Percentiles rank a stretch among this genome's conserved stretches.
Evolutionary conservation across 345 rosid species (phyloP).

Genomic region (Triadica sebifera): DNA sequence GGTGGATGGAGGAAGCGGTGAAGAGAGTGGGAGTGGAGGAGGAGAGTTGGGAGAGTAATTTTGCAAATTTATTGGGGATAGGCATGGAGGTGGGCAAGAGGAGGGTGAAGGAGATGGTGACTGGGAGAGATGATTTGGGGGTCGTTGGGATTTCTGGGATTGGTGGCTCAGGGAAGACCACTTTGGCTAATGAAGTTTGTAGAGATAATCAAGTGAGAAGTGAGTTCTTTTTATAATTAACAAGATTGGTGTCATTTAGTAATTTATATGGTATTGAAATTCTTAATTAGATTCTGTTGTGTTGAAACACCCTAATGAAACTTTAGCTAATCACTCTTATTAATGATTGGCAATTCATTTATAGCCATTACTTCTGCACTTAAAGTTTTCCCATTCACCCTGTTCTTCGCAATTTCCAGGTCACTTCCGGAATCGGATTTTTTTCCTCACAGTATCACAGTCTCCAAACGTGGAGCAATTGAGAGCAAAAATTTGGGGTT

Average conservation of each 20-base stretch:
- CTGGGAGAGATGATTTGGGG: conserved; percentile 31
- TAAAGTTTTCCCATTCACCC: neutral
- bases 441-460: conserved; percentile 80
- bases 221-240: conserved; percentile 30
- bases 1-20: conserved; percentile 59
- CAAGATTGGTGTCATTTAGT: neutral
- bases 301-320: neutral
- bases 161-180: conserved; percentile 91
- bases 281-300: neutral
- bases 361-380: neutral
- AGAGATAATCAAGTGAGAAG: conserved; percentile 60
- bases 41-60: conserved; percentile 33
- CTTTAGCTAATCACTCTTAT: neutral
- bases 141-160: conserved; percentile 71
- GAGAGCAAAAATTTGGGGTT: conserved; percentile 40
- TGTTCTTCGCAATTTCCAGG: conserved; percentile 34
- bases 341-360: neutral
- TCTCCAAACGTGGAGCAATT: conserved; percentile 64
- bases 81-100: conserved; percentile 67
- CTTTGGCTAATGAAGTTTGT: conserved; percentile 66
- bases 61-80: conserved; percentile 32
- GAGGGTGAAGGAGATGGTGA: conserved; percentile 74
- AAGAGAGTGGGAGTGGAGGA: conserved; percentile 45
- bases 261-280: neutral
- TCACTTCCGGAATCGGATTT: conserved; percentile 46